phyloP scores from a whole-genome alignment of 73 alveolate species.

The Stentor coeruleus region DNA sequence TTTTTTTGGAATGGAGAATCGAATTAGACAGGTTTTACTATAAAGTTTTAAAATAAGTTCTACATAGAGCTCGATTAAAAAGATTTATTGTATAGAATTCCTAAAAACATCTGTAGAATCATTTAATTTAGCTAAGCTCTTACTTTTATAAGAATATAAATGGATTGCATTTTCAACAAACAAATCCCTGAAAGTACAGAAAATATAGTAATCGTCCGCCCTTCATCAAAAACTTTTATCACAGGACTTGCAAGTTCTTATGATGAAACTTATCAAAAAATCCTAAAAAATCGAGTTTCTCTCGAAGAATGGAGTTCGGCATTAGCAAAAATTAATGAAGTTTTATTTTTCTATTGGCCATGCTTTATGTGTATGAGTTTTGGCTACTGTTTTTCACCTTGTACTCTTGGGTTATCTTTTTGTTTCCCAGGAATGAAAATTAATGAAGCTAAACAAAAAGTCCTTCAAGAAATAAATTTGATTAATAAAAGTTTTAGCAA shows the following conservation, averaged over 20 bases:
- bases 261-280: conserved; percentile 8
- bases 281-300: background rate
- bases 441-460: background rate
- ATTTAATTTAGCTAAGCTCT: no score
- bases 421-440: background rate
- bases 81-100: no score
- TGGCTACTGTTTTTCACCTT: background rate
- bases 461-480: background rate
- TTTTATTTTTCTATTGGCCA: conserved; percentile 19
- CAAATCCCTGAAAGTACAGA: background rate
- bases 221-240: conserved; percentile 26
- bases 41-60: no score
- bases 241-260: conserved; percentile 26
- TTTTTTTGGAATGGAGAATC: no score
- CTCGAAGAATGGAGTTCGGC: background rate
- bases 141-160: no score
- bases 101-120: no score
- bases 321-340: background rate
- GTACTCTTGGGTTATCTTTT: conserved; percentile 5
- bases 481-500: background rate
- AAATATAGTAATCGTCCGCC: background rate
- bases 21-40: no score
- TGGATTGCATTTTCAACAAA: conserved; percentile 26
- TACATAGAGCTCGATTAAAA: no score
- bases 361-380: conserved; percentile 3